Base-by-base conservation (phyloP, 139 green algal genomes). In the Dunaliella primolecta region DNA sequence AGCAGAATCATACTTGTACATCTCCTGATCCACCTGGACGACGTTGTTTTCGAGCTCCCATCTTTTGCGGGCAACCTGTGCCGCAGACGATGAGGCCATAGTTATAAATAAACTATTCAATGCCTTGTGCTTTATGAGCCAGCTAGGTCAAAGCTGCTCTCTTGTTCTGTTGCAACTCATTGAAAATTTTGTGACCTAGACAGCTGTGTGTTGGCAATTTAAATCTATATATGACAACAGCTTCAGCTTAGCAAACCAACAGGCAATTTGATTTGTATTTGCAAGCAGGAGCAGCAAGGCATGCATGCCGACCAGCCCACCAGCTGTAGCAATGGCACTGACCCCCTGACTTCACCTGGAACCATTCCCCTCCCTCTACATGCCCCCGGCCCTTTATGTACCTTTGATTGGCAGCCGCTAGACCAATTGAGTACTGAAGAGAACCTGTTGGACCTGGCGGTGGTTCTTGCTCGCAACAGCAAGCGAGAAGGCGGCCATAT, bases 21-120 rank as follows among this genome's bases (percentile, higher is more conserved):
- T 83, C n/a, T n/a, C n/a, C 0, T 88, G 86, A 56, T 98, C 96
- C 35, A 87, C 85, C 27, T 93, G 89, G 38, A 85, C 80, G 2
- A 99, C 88, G 32, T 94, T 91, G 86, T 99, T 99, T 83, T 99
- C 96, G 38, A 98, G 89, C 90, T 99, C 96, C 96, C 96, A 99
- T 0, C 96, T 92, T 36, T 86, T 37, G 46, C 85, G 78, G 0
- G 94, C 87, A 64, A 25, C 46, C 15, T n/a, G n/a, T n/a, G n/a
- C n/a, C n/a, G n/a, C n/a, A n/a, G 46, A 64, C 7, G 46, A 7
- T 25, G 46, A 64, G 46, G 46, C 46, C 46, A 64, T 64, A 15
- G 46, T 7, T 64, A 15, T 64, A 64, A 64, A 25, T 64, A 15
- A 64, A 7, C 15, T 64, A 64, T 64, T 7, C 46, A 64, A 64